Conservation (phyloP, 2,329 filamentous ascomycete genomes). For the Colletotrichum godetiae region DNA sequence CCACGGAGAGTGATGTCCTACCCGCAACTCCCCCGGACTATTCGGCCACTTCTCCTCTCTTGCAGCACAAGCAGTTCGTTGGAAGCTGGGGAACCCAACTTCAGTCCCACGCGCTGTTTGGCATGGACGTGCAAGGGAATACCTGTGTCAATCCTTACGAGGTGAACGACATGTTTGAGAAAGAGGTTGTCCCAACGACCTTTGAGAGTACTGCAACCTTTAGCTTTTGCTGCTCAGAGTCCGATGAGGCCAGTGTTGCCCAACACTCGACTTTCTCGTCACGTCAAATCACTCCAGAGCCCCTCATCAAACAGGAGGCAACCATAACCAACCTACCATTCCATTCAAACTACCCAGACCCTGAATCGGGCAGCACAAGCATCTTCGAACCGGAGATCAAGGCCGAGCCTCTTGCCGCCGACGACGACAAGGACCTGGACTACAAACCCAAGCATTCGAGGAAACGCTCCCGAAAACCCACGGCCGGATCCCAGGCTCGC, state of each 20-base stretch:
- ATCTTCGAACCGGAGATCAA: constrained; percentile 33
- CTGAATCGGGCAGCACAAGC: constrained; percentile 36
- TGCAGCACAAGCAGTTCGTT: constrained; percentile 33
- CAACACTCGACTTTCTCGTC: constrained; percentile 17
- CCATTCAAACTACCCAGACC: constrained; percentile 15
- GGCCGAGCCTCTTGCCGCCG: neutral
- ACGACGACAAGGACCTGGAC: constrained; percentile 26
- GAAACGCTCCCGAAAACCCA: constrained; percentile 30
- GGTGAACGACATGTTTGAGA: constrained; percentile 29
- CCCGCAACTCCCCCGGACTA: constrained; percentile 53
- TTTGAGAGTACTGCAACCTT: constrained; percentile 7
- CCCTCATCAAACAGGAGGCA: constrained; percentile 23
- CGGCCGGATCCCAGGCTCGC: neutral
- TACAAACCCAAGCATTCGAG: constrained; percentile 28
- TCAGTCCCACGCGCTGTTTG: constrained; percentile 15
- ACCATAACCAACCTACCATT: neutral
- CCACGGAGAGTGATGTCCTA: constrained; percentile 52
- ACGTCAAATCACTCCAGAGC: constrained; percentile 22
- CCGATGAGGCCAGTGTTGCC: neutral
- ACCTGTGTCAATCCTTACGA: constrained; percentile 34
- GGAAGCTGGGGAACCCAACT: constrained; percentile 17
- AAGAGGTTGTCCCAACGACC: neutral
- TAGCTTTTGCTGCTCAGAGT: constrained; percentile 25
- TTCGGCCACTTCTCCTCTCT: constrained; percentile 45
- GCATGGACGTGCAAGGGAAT: constrained; percentile 3